A percentile compares a stretch with the other conserved stretches of the same genome.
Conservation (phyloP, 2,329 filamentous ascomycete genomes). For the Fonsecaea pedrosoi region DNA sequence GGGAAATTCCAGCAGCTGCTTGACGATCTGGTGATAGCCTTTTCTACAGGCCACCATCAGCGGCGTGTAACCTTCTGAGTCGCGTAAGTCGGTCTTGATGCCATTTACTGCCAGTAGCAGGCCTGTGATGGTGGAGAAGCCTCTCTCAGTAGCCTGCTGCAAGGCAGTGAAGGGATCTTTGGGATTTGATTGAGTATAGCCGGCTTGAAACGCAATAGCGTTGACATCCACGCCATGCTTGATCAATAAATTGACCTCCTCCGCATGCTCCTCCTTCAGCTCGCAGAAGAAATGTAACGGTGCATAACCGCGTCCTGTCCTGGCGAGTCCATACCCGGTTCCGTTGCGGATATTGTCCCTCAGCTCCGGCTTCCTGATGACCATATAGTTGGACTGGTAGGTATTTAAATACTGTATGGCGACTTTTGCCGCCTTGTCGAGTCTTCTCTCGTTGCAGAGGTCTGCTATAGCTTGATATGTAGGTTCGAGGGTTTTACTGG, state of each 20-base stretch:
- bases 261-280: constrained; percentile 31
- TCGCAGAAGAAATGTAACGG: constrained; percentile 39
- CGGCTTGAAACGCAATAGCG: constrained; percentile 33
- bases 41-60: constrained; percentile 35
- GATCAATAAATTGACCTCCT: constrained; percentile 35
- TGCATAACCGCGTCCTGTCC: constrained; percentile 35
- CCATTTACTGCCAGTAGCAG: constrained; percentile 27
- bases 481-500: constrained; percentile 29
- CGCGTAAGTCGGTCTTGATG: constrained; percentile 27
- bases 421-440: constrained; percentile 32
- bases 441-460: constrained; percentile 28
- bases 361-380: constrained; percentile 34
- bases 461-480: constrained; percentile 31
- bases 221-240: constrained; percentile 35
- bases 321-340: constrained; percentile 27
- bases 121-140: constrained; percentile 31
- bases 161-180: constrained; percentile 33
- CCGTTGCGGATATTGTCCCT: constrained; percentile 36
- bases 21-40: constrained; percentile 32
- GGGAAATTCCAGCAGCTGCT: constrained; percentile 31
- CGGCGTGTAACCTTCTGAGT: constrained; percentile 31
- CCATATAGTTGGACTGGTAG: constrained; percentile 34
- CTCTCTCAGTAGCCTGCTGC: constrained; percentile 30
- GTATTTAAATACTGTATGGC: constrained; percentile 32
- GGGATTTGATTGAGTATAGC: constrained; percentile 29